Conservation (phyloP, 2,329 filamentous ascomycete species). For the Aspergillus novoparasiticus region DNA sequence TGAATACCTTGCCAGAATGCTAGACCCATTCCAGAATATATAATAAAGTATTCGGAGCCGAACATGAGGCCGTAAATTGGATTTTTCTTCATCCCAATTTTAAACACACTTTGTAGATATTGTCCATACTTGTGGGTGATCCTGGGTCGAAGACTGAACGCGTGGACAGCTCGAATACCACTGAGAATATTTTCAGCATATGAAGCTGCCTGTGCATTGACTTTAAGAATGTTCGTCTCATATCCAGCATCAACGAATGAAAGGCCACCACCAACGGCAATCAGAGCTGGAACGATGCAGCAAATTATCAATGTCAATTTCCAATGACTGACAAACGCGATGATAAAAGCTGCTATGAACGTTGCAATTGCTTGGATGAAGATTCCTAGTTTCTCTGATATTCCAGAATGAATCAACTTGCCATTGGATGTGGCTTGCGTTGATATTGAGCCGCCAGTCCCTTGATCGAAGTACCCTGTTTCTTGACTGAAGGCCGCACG, state of each 20-base stretch:
- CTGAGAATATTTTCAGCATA: conserved; percentile 23
- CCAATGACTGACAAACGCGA: conserved; percentile 28
- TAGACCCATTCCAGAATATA: conserved; percentile 45
- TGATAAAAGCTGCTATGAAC: conserved; percentile 26
- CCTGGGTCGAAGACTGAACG: conserved; percentile 23
- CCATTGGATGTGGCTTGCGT: conserved; percentile 36
- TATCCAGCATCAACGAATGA: conserved; percentile 21
- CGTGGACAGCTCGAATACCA: conserved; percentile 22
- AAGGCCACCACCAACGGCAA: conserved; percentile 15
- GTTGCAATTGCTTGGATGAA: conserved; percentile 22
- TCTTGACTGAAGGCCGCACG: conserved; percentile 33
- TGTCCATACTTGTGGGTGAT: conserved; percentile 22
- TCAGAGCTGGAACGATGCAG: conserved; percentile 22
- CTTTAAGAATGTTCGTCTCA: conserved; percentile 23
- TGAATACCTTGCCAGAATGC: conserved; percentile 48
- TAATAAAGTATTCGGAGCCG: conserved; percentile 16
- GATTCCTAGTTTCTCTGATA: conserved; percentile 27
- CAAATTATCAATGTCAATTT: conserved; percentile 26
- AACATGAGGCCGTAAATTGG: conserved; percentile 24
- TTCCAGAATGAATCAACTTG: conserved; percentile 22
- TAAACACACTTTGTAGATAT: conserved; percentile 19
- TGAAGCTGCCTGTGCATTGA: conserved; percentile 22
- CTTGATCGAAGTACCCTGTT: conserved; percentile 32
- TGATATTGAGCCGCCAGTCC: conserved; percentile 30
- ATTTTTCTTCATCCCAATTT: conserved; percentile 20